Evolutionary conservation across 129 eudicot genomes (phyloP).

Genomic region (Lonicera japonica): DNA sequence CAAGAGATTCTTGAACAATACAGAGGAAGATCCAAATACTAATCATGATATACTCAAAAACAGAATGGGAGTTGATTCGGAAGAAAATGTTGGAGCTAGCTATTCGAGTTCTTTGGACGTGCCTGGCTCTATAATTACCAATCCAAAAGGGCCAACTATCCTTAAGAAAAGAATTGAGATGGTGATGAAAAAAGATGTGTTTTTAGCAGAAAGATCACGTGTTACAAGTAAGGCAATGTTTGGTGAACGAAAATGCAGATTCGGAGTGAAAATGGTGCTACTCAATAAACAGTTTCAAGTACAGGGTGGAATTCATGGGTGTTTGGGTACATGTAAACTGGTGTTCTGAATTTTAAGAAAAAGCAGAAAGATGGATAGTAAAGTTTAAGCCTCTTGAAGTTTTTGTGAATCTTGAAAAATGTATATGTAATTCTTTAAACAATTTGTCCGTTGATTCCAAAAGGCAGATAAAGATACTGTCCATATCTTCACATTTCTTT

Average conservation of each 20-base stretch:
- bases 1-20: slow-evolving; percentile 32
- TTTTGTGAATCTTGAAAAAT: too few relatives aligned
- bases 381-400: background rate
- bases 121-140: slow-evolving; percentile 8
- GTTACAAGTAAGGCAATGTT: slow-evolving; percentile 25
- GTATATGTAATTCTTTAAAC: too few relatives aligned
- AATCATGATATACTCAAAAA: slow-evolving; percentile 17
- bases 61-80: too few relatives aligned
- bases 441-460: too few relatives aligned
- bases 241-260: slow-evolving; percentile 32
- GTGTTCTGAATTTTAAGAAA: slow-evolving; percentile 31
- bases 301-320: slow-evolving; percentile 19
- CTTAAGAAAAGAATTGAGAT: slow-evolving; percentile 30
- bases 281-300: slow-evolving; percentile 21
- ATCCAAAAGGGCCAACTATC: slow-evolving; percentile 29
- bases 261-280: slow-evolving; percentile 26
- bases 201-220: slow-evolving; percentile 21
- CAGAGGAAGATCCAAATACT: slow-evolving; percentile 19
- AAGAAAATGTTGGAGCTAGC: background rate
- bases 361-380: background rate
- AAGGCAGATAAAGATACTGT: too few relatives aligned
- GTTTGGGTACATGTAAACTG: slow-evolving; percentile 30
- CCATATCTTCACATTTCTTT: too few relatives aligned
- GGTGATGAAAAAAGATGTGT: slow-evolving; percentile 27
- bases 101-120: slow-evolving; percentile 5